phyloP scores from a whole-genome alignment of 1,139 yeast genomes.

The Eremothecium sinecaudum region DNA sequence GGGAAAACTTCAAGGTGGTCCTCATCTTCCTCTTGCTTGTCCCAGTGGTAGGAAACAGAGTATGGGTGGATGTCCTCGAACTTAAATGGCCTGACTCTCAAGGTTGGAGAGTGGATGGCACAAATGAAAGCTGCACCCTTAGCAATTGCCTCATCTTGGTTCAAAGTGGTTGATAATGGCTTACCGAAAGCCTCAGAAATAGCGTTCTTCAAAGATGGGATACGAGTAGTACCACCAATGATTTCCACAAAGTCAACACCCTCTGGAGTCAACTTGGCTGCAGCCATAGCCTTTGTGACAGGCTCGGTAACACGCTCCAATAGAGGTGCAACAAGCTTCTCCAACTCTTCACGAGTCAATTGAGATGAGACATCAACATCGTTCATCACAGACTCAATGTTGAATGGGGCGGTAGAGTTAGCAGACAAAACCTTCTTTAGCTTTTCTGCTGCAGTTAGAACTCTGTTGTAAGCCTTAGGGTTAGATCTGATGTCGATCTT shows the following conservation, averaged over 20 bases:
- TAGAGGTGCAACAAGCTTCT: slow-evolving; percentile 76
- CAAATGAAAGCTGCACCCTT: slow-evolving; percentile 99
- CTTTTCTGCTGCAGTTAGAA: slow-evolving; percentile 81
- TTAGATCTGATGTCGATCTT: slow-evolving; percentile 85
- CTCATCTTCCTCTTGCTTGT: slow-evolving; percentile 77
- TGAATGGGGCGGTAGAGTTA: slow-evolving; percentile 88
- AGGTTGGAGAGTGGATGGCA: slow-evolving; percentile 98
- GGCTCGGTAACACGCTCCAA: slow-evolving; percentile 69
- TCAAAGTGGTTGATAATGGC: slow-evolving; percentile 85
- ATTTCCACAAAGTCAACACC: slow-evolving; percentile 88
- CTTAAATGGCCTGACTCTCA: slow-evolving; percentile 97
- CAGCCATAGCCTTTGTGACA: slow-evolving; percentile 69
- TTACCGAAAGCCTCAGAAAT: slow-evolving; percentile 76
- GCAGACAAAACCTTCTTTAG: slow-evolving; percentile 95
- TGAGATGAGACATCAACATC: slow-evolving; percentile 92
- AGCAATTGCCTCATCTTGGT: slow-evolving; percentile 98
- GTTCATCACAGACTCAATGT: slow-evolving; percentile 92
- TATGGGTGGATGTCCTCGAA: slow-evolving; percentile 89
- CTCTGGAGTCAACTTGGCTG: slow-evolving; percentile 60
- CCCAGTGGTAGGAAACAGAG: slow-evolving; percentile 95
- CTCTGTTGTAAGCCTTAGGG: slow-evolving; percentile 93
- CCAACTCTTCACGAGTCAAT: slow-evolving; percentile 85
- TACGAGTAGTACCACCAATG: slow-evolving; percentile 98
- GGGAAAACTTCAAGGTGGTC: slow-evolving; percentile 96
- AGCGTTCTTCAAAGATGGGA: slow-evolving; percentile 81